These are phyloP conservation scores for Pterothamnion heteromorphum DNA, from an alignment of 31 red algal genomes.

Conservation along the genomic window DNA sequence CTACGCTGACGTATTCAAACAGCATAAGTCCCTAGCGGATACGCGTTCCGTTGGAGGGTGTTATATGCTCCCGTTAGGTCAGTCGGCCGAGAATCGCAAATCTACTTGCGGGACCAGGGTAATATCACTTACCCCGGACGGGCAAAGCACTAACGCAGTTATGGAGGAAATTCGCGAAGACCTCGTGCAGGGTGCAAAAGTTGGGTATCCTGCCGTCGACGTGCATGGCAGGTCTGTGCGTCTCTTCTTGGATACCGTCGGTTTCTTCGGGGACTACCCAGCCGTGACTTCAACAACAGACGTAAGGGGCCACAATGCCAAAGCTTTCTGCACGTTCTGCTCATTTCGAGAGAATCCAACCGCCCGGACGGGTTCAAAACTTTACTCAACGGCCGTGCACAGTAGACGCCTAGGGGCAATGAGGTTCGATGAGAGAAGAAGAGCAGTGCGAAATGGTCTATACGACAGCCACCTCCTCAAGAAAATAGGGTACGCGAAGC, in stretches of 20 bases:
- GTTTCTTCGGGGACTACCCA: not conserved
- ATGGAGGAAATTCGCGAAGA: not conserved
- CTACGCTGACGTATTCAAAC: too few species aligned
- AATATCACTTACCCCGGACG: not conserved
- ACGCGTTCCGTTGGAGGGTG: not conserved
- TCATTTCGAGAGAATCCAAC: not conserved
- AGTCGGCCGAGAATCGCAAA: not conserved
- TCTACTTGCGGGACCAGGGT: not conserved
- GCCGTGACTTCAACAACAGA: not conserved
- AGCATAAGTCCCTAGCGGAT: constrained; percentile 1
- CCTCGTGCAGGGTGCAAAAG: not conserved
- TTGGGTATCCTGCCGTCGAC: not conserved
- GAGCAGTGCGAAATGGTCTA: not conserved
- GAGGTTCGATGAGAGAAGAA: not conserved
- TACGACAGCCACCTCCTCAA: not conserved
- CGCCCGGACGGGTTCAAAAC: not conserved
- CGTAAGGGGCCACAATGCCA: not conserved
- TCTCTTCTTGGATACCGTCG: too few species aligned
- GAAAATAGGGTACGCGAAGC: not conserved
- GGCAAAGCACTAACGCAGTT: too few species aligned
- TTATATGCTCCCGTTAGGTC: not conserved
- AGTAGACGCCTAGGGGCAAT: not conserved
- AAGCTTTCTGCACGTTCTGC: not conserved
- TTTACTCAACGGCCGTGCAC: too few species aligned
- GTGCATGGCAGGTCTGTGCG: too few species aligned